Conservation (phyloP, 306 rosid species). For the Delonix regia region DNA sequence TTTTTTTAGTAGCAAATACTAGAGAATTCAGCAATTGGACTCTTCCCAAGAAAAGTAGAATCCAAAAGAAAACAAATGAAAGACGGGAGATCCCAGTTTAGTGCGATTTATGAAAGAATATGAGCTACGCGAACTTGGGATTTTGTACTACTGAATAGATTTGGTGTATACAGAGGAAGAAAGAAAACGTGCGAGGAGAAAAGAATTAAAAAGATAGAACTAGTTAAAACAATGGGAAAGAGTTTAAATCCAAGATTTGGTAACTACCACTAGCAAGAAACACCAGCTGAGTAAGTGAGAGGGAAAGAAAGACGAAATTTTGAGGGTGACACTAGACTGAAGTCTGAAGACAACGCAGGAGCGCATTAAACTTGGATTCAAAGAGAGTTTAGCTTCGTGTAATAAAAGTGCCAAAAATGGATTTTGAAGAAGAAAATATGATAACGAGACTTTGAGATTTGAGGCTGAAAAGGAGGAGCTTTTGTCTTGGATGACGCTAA, state of each 20-base stretch:
- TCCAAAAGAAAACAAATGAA: conserved; percentile 3
- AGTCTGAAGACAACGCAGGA: conserved; percentile 32
- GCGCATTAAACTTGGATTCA: conserved; percentile 59
- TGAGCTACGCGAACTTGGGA: conserved; percentile 28
- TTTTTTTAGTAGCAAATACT: conserved; percentile 24
- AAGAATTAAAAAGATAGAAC: conserved; percentile 26
- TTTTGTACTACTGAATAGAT: conserved; percentile 36
- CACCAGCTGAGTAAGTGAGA: conserved; percentile 29
- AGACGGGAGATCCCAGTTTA: conserved; percentile 23
- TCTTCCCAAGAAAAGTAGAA: conserved; percentile 41
- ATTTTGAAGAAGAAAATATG: conserved; percentile 25
- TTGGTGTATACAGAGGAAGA: neutral
- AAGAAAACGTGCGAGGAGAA: neutral
- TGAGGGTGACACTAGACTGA: conserved; percentile 38
- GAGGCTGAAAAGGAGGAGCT: neutral
- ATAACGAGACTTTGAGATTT: neutral
- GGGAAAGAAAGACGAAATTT: conserved; percentile 36
- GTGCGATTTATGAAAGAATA: conserved; percentile 35
- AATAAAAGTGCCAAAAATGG: conserved; percentile 36
- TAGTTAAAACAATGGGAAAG: conserved; percentile 4
- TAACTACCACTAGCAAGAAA: conserved; percentile 44
- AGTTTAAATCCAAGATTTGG: conserved; percentile 49
- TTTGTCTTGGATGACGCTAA: neutral
- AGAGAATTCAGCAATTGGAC: conserved; percentile 44
- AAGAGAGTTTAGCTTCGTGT: conserved; percentile 59